Evolutionary conservation across 164 flowering plant species (phyloP), one percentile per base, ranked within the genome.

Genomic region (Vitis rupestris): DNA sequence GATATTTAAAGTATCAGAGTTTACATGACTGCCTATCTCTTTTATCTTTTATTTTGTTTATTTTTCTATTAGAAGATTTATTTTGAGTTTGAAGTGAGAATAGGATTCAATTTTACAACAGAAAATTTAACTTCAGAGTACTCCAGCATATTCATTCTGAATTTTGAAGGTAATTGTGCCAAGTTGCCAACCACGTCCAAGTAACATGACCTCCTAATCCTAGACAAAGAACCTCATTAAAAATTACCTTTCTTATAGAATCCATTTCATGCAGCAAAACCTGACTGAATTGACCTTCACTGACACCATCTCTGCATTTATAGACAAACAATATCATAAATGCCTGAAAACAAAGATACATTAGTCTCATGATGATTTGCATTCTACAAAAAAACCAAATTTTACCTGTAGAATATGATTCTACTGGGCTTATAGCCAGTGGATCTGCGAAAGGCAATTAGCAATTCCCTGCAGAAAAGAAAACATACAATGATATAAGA

Each of bases 351-450:
- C 17, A 50, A 44, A 29, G 10, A 2, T 5, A 11, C 2, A 2
- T n/a, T 15, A 5, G 23, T 10, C 11, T 1, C 10, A 10, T 10
- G 10, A 2, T 9, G 64, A 13, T 3, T 37, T 37, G 44, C 44
- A 37, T 52, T 13, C n/a, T 3, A 30, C 16, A 14, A 1, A 2
- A 10, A 10, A 31, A 59, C 54, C 14, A 49, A 48, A 10, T 5
- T 31, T 1, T 59, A 85, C 98, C 98, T 82, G 72, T 87, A 95
- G 64, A 92, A 95, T 15, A 95, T 90, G 19, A 92, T 92, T 59
- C 99, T 72, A 7, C 74, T 64, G 15, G 99, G 98, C 66, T 87
- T 90, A 0, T 27, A 63, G 0, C 74, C 67, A 9, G 91, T 91
- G n/a, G 86, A 58, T 48, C 50, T 81, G 11, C 65, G 56, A 52